Evolutionary conservation across 768 basidiomycete species (phyloP).

Genomic region (Leccinum rimulosum): DNA sequence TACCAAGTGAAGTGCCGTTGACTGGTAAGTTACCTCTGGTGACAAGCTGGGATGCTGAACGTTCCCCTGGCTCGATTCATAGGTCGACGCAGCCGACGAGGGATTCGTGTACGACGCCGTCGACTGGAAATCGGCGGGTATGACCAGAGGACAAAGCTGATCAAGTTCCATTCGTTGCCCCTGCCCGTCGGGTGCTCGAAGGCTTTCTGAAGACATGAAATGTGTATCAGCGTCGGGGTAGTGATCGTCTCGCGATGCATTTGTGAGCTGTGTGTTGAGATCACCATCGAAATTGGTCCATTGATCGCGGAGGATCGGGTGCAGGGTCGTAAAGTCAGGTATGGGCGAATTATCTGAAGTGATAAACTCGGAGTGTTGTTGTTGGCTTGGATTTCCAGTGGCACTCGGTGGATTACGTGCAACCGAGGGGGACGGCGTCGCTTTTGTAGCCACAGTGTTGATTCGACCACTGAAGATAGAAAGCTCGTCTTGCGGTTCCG

Average conservation of each 20-base stretch:
- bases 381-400: constrained; percentile 28
- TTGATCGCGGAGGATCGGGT: constrained; percentile 56
- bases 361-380: constrained; percentile 27
- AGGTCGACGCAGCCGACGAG: constrained; percentile 4
- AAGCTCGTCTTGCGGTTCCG: constrained; percentile 62
- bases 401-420: constrained; percentile 2
- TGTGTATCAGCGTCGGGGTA: constrained; percentile 21
- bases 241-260: constrained; percentile 29
- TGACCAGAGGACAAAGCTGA: constrained; percentile 22
- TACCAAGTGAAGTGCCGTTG: constrained; percentile 20
- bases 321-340: constrained; percentile 42
- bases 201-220: constrained; percentile 10
- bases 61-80: constrained; percentile 3
- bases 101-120: constrained; percentile 1
- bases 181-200: neutral
- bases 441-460: constrained; percentile 55
- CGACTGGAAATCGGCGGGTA: constrained; percentile 19
- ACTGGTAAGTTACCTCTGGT: constrained; percentile 1
- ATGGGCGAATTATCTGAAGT: constrained; percentile 24
- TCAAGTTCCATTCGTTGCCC: constrained; percentile 20
- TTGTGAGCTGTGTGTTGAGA: constrained; percentile 48
- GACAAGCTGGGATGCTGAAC: neutral
- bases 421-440: constrained; percentile 23
- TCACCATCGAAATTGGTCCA: constrained; percentile 55
- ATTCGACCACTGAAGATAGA: constrained; percentile 77